Base-by-base conservation (phyloP, 2,329 filamentous ascomycete genomes). In the Thelonectria rubi region DNA sequence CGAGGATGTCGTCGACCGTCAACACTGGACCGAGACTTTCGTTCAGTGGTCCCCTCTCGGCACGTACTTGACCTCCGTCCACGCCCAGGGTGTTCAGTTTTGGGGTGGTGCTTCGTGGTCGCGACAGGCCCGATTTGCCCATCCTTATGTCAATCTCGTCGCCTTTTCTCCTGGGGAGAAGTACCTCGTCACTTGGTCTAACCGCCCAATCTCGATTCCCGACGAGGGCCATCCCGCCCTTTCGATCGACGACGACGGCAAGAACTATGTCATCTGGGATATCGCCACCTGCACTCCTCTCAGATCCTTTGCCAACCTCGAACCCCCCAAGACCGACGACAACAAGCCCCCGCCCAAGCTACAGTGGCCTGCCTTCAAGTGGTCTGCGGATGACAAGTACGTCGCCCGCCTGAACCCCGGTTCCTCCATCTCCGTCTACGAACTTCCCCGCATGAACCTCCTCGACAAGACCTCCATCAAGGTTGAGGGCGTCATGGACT, bases 241-340 rank as follows among this genome's bases (percentile, higher is more conserved):
- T 52, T 89, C 92, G 3, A 83, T 93, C 63, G 95, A 98, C 73
- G 95, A 99, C 74, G 94, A 99, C 72, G 95, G 95, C 78, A 98
- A 98, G 85, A 97, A 98, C 85, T 98, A 98, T 79, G 91, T 99
- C 74, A 94, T 99, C 74, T 99, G 95, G 95, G 94, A 98, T 74
- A 90, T 98, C 65, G 91, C 92, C 54, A 95, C 94, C 10, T 89
- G 88, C 72, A 91, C 94, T 77, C 93, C 94, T 58, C 85, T 99
- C 52, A 91, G 95, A 66, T 98, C 95, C 0, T 99, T 99, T 75
- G 89, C 92, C 65, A 97, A 94, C 70, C 86, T 97, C 66, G 95
- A 99, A 69, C 81, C 92, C 14, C 88, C 91, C 30, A 86, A 85
- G 67, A 68, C 69, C 5, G 78, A 79, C 63, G 83, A 86, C 50